Conservation (phyloP, 192 early-diverging fungal species). For the Rhizophlyctis rosea region DNA sequence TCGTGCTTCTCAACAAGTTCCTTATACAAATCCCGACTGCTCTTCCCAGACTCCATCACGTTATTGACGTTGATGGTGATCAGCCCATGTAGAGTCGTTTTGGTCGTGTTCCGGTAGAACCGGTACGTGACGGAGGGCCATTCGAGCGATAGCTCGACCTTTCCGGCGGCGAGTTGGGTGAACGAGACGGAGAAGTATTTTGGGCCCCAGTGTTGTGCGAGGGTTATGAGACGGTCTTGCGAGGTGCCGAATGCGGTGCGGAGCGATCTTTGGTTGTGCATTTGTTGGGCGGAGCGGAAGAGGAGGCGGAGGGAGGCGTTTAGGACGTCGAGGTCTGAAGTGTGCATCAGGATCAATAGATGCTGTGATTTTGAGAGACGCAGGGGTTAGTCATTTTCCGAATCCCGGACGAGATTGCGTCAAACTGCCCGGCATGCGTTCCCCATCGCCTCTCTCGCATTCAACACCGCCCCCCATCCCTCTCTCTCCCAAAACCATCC, state of each 20-base stretch:
- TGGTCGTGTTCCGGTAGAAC: conserved; percentile 56
- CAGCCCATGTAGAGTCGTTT: conserved; percentile 43
- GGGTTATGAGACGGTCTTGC: conserved; percentile 52
- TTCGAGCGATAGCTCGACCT: conserved; percentile 37
- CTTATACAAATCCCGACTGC: conserved; percentile 54
- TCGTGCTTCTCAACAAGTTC: conserved; percentile 62
- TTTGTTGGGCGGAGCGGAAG: conserved; percentile 84
- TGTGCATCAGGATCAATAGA: conserved; percentile 73
- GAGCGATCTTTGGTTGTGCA: conserved; percentile 69
- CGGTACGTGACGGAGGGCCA: conserved; percentile 50
- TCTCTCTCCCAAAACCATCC: too few relatives aligned
- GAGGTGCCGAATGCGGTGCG: conserved; percentile 46
- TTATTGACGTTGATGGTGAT: conserved; percentile 55
- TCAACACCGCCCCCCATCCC: too few relatives aligned
- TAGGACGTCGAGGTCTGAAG: conserved; percentile 76
- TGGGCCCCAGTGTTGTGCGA: conserved; percentile 66
- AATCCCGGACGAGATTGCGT: too few relatives aligned
- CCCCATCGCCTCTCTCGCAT: too few relatives aligned
- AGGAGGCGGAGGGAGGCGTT: conserved; percentile 77
- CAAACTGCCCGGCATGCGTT: too few relatives aligned
- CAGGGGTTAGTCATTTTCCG: too few relatives aligned
- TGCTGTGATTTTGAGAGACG: conserved; percentile 52
- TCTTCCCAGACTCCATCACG: conserved; percentile 24
- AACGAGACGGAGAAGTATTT: conserved; percentile 51
- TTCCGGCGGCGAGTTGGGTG: conserved; percentile 33